Base-by-base conservation (phyloP, 2,329 filamentous ascomycete species). In the Talaromyces sp. region DNA sequence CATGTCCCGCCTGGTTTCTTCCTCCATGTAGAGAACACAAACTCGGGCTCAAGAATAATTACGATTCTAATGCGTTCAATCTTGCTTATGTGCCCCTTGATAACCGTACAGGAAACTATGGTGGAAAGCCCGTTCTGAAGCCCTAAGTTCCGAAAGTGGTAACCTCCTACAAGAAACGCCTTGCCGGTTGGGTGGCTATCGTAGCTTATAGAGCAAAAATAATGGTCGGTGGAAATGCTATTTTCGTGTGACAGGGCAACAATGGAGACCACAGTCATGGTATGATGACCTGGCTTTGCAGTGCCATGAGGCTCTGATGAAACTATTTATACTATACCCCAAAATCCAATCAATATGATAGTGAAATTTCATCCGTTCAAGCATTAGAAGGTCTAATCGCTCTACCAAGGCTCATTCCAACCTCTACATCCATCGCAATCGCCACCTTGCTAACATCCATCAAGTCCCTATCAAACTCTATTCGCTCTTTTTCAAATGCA, bases 381-480 rank as follows among this genome's bases (percentile, higher is more conserved):
- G 21, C 18, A 42, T 14, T 40, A 42, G 31, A 33, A 16, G 18
- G 23, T 5, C 39, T 48, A 7, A 48, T 31, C 21, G 58, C 62
- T 21, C 35, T 48, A n/a, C 73, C 74, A 18, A 77, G 60, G 63
- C 75, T 77, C 76, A 74, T 77, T 1, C 76, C 76, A 21, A 77
- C 71, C 63, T 77, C 71, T 3, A 78, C 76, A 64, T 75, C 72
- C 11, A 76, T 70, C 65, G 73, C 71, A 48, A 77, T 71, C 59
- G 70, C 66, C 56, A 71, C 62, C 31, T 70, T 67, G 56, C 75
- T 76, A 6, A 72, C 66, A 16, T 68, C 67, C 18, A 71, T 55
- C 23, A 78, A 64, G 62, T 78, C 76, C 39, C 76, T 68, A 58
- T 79, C 77, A 62, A 79, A 78, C 57, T 71, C 54, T 52, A 78